A percentile compares a stretch with the other conserved stretches of the same genome.
phyloP scores from a whole-genome alignment of 2,329 filamentous ascomycete species.

The Calonectria montana region DNA sequence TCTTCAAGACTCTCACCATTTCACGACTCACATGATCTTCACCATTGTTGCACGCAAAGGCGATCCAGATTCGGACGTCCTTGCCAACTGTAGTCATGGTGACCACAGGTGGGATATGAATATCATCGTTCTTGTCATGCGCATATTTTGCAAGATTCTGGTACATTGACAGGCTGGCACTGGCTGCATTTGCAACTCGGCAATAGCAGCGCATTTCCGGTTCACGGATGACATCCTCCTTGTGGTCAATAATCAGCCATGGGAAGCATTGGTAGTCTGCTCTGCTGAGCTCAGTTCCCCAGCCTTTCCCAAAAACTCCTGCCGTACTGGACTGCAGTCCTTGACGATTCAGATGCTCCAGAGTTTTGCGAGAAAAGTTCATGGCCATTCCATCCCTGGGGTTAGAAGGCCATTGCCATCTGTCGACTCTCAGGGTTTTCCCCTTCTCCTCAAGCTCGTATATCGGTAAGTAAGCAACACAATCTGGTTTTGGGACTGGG shows the following conservation, averaged over 20 bases:
- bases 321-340: conserved; percentile 24
- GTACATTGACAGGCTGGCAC: conserved; percentile 26
- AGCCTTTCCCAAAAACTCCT: conserved; percentile 14
- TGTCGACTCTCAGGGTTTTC: neutral
- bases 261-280: conserved; percentile 30
- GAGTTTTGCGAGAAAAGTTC: conserved; percentile 27
- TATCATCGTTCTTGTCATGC: conserved; percentile 6
- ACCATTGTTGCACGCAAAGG: conserved; percentile 14
- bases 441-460: conserved; percentile 21
- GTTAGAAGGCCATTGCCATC: conserved; percentile 17
- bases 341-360: conserved; percentile 22
- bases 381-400: conserved; percentile 23
- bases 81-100: conserved; percentile 24
- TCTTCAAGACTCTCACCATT: neutral
- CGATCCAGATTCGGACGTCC: conserved; percentile 29
- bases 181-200: conserved; percentile 24
- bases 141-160: conserved; percentile 17
- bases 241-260: conserved; percentile 33
- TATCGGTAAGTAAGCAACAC: conserved; percentile 29
- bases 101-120: conserved; percentile 26
- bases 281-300: neutral
- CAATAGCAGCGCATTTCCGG: conserved; percentile 19
- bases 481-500: conserved; percentile 27
- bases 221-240: conserved; percentile 14
- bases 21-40: conserved; percentile 11